phyloP scores from a whole-genome alignment of 305 asterid species.

The Solanum hybrid region DNA sequence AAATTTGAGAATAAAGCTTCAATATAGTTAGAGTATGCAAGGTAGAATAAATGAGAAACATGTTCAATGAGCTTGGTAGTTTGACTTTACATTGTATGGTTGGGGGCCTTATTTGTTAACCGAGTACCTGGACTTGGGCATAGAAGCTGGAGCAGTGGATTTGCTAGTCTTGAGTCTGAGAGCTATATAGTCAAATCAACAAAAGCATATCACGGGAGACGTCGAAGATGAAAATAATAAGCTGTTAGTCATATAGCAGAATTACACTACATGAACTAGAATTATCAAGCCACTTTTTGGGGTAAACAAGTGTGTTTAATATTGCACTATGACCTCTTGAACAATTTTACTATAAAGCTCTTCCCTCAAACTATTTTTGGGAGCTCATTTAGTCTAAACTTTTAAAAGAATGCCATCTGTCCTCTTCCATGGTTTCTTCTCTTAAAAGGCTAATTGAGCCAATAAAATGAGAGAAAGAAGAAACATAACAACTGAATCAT shows the following conservation, averaged over 20 bases:
- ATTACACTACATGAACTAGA: not conserved
- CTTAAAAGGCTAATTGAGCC: not conserved
- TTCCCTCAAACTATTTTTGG: not conserved
- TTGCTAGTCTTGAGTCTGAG: constrained; percentile 3
- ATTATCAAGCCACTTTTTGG: not conserved
- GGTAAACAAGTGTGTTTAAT: not conserved
- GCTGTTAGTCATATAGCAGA: not conserved
- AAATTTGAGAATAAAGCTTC: not conserved
- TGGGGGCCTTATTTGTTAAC: not conserved
- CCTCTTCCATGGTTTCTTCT: not conserved
- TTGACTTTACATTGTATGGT: not conserved
- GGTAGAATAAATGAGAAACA: not conserved
- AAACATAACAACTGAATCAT: not conserved
- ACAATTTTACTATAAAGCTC: not conserved
- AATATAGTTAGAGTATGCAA: not conserved
- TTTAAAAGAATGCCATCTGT: not conserved
- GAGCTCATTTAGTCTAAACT: not conserved
- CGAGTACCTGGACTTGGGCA: constrained; percentile 5
- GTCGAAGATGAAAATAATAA: not conserved
- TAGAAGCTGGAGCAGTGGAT: constrained; percentile 4
- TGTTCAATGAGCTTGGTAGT: not conserved
- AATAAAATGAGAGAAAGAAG: not conserved
- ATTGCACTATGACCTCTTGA: not conserved
- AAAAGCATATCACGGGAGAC: not conserved
- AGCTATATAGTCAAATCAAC: not conserved